Base-by-base conservation (phyloP, 2,329 filamentous ascomycete species). In the Penicillium sp. region DNA sequence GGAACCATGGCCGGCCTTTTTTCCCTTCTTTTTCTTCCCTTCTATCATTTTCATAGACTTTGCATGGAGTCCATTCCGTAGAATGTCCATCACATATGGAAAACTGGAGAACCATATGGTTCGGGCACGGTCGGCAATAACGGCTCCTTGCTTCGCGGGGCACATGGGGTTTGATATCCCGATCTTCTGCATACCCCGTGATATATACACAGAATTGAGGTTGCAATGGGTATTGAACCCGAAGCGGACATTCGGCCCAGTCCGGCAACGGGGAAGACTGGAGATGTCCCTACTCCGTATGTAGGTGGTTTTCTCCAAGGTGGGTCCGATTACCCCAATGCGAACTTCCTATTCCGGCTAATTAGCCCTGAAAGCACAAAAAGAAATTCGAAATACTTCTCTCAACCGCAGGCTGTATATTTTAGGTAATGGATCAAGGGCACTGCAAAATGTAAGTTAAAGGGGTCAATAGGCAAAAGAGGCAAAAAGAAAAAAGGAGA, bases 171-270 rank as follows among this genome's bases (percentile, higher is more conserved):
- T 33, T 47, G 44, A 46, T 39, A 21, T 45, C 22, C 24, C n/a
- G 28, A 47, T 32, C 28, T 13, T 21, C 21, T 17, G 13, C 13
- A 21, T 26, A 22, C 22, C 22, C 22, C 5, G n/a, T 17, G 29
- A 7, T 22, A 26, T 52, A 24, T 7, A 24, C 22, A 24, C 22
- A 42, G 43, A 49, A 39, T 51, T 37, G 31, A 57, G 17, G 54
- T 53, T 50, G 51, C 57, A 59, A 13, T 42, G 6, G 3, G 24
- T 3, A 24, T 33, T 22, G n/a, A 29, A 41, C 47, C 57, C 59
- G 57, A 65, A 59, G 48, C 63, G 62, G 64, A 46, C 61, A 60
- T 58, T 58, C 50, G 56, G 40, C 55, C 56, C 51, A 61, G 59
- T 58, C 41, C 60, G 57, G 56, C 44, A 51, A 44, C 41, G 42